Evolutionary conservation across 2,329 filamentous ascomycete species (phyloP).

Genomic region (Cytospora chrysosperma): DNA sequence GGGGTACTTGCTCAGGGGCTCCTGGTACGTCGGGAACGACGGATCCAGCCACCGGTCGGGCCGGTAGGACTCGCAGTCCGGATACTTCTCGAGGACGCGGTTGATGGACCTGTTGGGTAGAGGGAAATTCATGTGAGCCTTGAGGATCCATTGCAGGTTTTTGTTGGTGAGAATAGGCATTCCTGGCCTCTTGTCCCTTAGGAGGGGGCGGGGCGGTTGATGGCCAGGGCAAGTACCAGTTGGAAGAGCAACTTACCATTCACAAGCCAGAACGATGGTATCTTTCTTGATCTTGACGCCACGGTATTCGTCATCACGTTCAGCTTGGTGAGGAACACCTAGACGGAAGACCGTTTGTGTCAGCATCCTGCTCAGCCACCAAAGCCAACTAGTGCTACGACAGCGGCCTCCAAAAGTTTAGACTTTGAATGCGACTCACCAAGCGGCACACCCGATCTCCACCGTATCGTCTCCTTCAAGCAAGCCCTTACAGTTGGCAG

Average conservation of each 20-base stretch:
- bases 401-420: background rate
- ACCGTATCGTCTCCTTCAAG: slow-evolving; percentile 58
- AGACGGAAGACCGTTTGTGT: background rate
- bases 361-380: background rate
- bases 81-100: slow-evolving; percentile 58
- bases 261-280: slow-evolving; percentile 49
- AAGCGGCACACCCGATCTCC: slow-evolving; percentile 55
- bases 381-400: background rate
- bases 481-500: slow-evolving; percentile 55
- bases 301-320: slow-evolving; percentile 45
- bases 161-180: background rate
- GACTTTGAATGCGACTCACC: slow-evolving; percentile 34
- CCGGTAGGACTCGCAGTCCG: slow-evolving; percentile 60
- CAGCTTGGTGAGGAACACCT: slow-evolving; percentile 51
- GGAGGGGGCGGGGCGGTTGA: too few species aligned
- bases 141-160: background rate
- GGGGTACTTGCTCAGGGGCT: slow-evolving; percentile 61
- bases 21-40: slow-evolving; percentile 64
- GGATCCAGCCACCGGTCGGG: slow-evolving; percentile 63
- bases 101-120: slow-evolving; percentile 49
- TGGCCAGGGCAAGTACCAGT: background rate
- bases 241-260: slow-evolving; percentile 41
- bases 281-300: slow-evolving; percentile 49
- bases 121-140: background rate
- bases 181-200: background rate